These are phyloP conservation scores for Arabidopsis thaliana DNA, from an alignment of 345 rosid species.

Conservation along the genomic window TAIR10.1 NC_003070.9:1826001-1826500, in stretches of 20 bases:
- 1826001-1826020: slow-evolving; percentile 63
- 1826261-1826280: neutral
- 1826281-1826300: neutral
- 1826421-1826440: neutral
- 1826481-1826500: slow-evolving; percentile 25
- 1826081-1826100: neutral
- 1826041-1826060: slow-evolving; percentile 4
- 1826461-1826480: slow-evolving; percentile 17
- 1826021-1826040: slow-evolving; percentile 53
- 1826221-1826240: neutral
- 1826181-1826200: neutral
- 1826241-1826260: neutral
- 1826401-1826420: slow-evolving; percentile 6
- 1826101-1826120: neutral
- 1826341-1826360: neutral
- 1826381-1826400: neutral
- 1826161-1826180: neutral
- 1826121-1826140: slow-evolving; percentile 19
- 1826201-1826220: neutral
- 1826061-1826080: neutral
- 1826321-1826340: too few relatives aligned
- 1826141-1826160: neutral
- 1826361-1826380: neutral
- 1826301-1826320: too few relatives aligned
- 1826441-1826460: neutral